phyloP scores from a whole-genome alignment of 2,329 filamentous ascomycete species.

The Claviceps quebecensis region DNA sequence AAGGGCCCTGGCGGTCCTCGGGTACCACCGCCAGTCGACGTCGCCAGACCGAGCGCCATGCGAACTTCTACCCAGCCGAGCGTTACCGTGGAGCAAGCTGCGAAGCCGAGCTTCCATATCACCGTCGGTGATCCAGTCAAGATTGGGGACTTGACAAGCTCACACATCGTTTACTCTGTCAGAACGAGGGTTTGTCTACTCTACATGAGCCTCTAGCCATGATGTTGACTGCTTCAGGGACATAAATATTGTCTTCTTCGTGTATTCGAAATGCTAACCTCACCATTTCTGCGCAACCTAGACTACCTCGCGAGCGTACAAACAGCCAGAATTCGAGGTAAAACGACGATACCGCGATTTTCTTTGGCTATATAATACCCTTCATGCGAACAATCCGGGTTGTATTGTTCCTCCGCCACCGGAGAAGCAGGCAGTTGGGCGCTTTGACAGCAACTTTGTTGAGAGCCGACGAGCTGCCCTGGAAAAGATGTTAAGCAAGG shows the following conservation, averaged over 20 bases:
- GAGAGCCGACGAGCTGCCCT: slow-evolving; percentile 81
- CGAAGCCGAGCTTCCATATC: slow-evolving; percentile 84
- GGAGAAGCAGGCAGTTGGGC: slow-evolving; percentile 92
- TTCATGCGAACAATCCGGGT: slow-evolving; percentile 89
- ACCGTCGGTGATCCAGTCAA: slow-evolving; percentile 93
- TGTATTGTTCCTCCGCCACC: slow-evolving; percentile 91
- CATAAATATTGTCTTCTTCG: not conserved
- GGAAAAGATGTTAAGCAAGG: slow-evolving; percentile 98
- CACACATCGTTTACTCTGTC: slow-evolving; percentile 95
- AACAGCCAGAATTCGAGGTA: slow-evolving; percentile 81
- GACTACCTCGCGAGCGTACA: slow-evolving; percentile 94
- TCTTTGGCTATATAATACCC: slow-evolving; percentile 88
- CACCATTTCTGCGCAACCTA: slow-evolving; percentile 20
- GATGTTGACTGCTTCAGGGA: no score
- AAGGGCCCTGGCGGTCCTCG: slow-evolving; percentile 38
- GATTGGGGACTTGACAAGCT: slow-evolving; percentile 90
- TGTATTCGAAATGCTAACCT: not conserved
- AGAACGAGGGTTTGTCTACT: slow-evolving; percentile 58
- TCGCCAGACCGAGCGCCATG: slow-evolving; percentile 37
- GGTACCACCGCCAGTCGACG: slow-evolving; percentile 51
- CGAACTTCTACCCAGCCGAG: slow-evolving; percentile 53
- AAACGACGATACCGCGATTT: slow-evolving; percentile 93
- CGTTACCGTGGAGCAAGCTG: slow-evolving; percentile 81
- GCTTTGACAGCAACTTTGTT: slow-evolving; percentile 94
- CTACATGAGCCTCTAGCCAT: not conserved